Conservation (phyloP, 1,139 yeast species). For the Diutina neorugosa region DNA sequence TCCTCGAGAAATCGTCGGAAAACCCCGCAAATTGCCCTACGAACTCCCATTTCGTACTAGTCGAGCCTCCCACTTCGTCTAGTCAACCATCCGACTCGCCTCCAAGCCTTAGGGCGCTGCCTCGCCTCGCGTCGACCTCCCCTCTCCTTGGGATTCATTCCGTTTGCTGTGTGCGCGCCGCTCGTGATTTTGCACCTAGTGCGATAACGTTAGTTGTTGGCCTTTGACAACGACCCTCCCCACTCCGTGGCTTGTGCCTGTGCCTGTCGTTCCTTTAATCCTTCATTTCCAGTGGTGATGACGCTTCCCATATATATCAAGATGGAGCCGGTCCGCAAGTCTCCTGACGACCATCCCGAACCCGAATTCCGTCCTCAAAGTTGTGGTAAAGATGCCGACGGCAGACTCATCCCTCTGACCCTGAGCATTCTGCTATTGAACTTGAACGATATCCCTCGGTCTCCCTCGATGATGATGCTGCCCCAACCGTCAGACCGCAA, state of each 20-base stretch:
- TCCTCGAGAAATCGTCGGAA: no score
- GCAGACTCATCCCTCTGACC: constrained; percentile 39
- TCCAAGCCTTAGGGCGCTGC: no score
- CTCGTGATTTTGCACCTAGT: no score
- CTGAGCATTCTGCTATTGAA: constrained; percentile 43
- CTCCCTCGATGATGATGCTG: not conserved
- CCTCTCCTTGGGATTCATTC: no score
- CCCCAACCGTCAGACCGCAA: constrained; percentile 1
- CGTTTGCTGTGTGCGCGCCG: no score
- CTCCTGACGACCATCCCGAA: constrained; percentile 34
- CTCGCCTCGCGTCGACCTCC: no score
- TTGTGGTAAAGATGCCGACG: constrained; percentile 39
- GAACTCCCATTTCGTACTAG: no score
- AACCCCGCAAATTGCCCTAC: no score
- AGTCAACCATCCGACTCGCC: no score
- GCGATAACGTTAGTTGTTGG: no score
- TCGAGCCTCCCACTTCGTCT: no score
- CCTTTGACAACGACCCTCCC: not conserved
- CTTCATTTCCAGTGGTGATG: not conserved
- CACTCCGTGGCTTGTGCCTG: not conserved
- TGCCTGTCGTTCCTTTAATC: not conserved
- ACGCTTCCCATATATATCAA: not conserved
- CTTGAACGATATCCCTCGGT: constrained; percentile 16
- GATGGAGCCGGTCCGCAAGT: constrained; percentile 2
- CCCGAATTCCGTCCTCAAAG: constrained; percentile 44